phyloP scores from a whole-genome alignment of 805 yeast species.

The Yamadazyma ubonensis region DNA sequence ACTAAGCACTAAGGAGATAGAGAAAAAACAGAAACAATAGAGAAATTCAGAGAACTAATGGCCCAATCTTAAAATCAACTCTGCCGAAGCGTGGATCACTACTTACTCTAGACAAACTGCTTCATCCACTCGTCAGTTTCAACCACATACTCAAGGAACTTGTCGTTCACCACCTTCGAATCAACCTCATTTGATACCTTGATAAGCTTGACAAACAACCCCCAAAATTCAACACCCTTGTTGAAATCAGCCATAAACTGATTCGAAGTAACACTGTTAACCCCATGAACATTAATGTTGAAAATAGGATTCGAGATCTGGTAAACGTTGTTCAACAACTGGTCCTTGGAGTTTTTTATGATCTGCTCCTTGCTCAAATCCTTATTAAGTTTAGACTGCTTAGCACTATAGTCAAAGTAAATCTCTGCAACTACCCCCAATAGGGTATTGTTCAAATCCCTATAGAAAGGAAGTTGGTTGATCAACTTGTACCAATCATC shows the following conservation, averaged over 20 bases:
- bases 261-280: slow-evolving; percentile 34
- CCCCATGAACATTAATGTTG: slow-evolving; percentile 42
- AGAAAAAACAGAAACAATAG: too few species aligned
- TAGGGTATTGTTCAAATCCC: slow-evolving; percentile 56
- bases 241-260: slow-evolving; percentile 33
- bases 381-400: slow-evolving; percentile 23
- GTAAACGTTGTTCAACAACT: slow-evolving; percentile 35
- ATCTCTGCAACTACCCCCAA: slow-evolving; percentile 60
- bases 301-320: slow-evolving; percentile 39
- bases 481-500: slow-evolving; percentile 60
- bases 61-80: background rate
- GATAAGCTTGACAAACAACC: slow-evolving; percentile 27
- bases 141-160: slow-evolving; percentile 21
- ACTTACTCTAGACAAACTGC: slow-evolving; percentile 18
- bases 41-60: background rate
- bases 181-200: slow-evolving; percentile 28
- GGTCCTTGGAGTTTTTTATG: slow-evolving; percentile 26
- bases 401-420: slow-evolving; percentile 45
- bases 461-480: slow-evolving; percentile 59
- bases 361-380: slow-evolving; percentile 25
- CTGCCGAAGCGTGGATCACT: background rate
- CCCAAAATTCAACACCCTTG: slow-evolving; percentile 37
- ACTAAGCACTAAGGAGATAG: too few species aligned
- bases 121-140: slow-evolving; percentile 34
- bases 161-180: slow-evolving; percentile 24